Percentiles rank a stretch among this genome's conserved stretches.
Evolutionary conservation across 352 stramenopile genomes (phyloP).

Genomic region (Globisporangium abappressorium): DNA sequence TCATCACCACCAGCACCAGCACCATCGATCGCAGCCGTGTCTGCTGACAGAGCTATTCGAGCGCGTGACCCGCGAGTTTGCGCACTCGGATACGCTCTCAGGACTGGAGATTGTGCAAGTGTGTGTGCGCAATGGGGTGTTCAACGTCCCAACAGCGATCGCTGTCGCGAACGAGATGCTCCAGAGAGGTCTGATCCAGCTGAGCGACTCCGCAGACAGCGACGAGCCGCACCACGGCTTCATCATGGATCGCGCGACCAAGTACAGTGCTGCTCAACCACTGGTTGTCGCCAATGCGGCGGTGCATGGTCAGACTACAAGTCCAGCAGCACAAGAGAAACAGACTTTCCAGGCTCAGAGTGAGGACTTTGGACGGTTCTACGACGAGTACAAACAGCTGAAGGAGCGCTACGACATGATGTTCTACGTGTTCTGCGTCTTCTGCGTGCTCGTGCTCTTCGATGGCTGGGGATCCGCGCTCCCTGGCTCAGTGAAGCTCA

Average conservation of each 20-base stretch:
- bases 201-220: background rate
- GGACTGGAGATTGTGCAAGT: conserved; percentile 39
- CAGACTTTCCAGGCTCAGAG: conserved; percentile 10
- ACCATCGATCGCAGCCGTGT: conserved; percentile 13
- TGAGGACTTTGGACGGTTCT: conserved; percentile 27
- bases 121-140: conserved; percentile 36
- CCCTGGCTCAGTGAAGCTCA: conserved; percentile 33
- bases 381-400: conserved; percentile 23
- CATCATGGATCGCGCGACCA: conserved; percentile 1
- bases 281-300: conserved; percentile 2
- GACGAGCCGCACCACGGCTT: conserved; percentile 16
- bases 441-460: conserved; percentile 35
- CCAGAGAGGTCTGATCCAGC: conserved; percentile 26
- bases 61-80: conserved; percentile 7
- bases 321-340: conserved; percentile 4
- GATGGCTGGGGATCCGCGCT: conserved; percentile 30
- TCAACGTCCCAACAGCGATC: conserved; percentile 40
- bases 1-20: background rate
- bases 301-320: background rate
- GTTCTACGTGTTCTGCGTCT: conserved; percentile 34
- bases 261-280: conserved; percentile 5
- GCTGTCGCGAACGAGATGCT: conserved; percentile 34
- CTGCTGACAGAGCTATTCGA: conserved; percentile 13
- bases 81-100: conserved; percentile 20
- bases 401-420: conserved; percentile 29